Percentiles rank a stretch among this genome's conserved stretches.
Evolutionary conservation across 177 flowering plant genomes (phyloP).

Genomic region (Vitis hybrid): DNA sequence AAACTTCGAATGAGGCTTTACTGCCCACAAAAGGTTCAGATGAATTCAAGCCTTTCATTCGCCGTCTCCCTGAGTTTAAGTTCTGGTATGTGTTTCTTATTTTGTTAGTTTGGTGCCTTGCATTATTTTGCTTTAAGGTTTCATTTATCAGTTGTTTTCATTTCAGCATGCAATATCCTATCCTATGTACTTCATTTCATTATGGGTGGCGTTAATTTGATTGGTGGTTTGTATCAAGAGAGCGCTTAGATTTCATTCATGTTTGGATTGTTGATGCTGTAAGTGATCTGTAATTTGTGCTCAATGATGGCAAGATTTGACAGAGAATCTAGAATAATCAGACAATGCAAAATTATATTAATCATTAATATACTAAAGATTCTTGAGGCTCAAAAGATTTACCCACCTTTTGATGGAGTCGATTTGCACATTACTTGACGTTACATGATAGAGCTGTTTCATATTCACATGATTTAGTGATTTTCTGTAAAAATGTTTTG

Average conservation of each 20-base stretch:
- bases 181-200: background rate
- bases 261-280: background rate
- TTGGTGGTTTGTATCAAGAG: too few relatives aligned
- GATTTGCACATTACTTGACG: too few relatives aligned
- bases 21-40: conserved; percentile 67
- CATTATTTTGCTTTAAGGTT: background rate
- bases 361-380: too few relatives aligned
- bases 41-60: conserved; percentile 75
- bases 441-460: too few relatives aligned
- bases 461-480: too few relatives aligned
- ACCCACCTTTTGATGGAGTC: too few relatives aligned
- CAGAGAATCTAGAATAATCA: background rate
- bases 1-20: conserved; percentile 41
- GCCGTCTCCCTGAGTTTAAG: conserved; percentile 72
- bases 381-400: too few relatives aligned
- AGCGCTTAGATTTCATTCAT: too few relatives aligned
- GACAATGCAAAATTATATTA: too few relatives aligned
- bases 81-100: conserved; percentile 38
- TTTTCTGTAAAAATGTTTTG: too few relatives aligned
- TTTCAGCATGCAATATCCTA: background rate
- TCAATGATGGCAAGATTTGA: background rate
- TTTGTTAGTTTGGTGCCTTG: background rate
- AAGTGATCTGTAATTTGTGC: background rate
- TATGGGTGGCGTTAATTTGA: background rate
- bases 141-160: background rate